Base-by-base conservation (phyloP, 495 filamentous ascomycete genomes). In the Echria macrotheca region DNA sequence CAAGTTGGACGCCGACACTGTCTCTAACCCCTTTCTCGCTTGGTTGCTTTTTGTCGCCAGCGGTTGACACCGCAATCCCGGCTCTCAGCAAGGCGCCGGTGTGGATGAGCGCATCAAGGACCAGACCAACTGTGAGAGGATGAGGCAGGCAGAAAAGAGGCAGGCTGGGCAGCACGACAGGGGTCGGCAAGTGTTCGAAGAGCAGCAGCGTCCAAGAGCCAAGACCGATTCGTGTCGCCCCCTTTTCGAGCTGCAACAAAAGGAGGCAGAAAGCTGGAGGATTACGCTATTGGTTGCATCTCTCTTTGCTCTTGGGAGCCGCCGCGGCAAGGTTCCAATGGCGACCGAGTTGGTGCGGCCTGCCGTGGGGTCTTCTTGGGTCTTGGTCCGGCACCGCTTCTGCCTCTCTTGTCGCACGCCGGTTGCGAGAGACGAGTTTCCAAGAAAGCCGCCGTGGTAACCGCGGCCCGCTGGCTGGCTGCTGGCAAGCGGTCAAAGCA, bases 401-500 rank as follows among this genome's bases (percentile, higher is more conserved):
- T n/a, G n/a, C n/a, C n/a, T n/a, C n/a, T n/a, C n/a, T n/a, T n/a
- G n/a, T n/a, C n/a, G n/a, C n/a, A n/a, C n/a, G n/a, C n/a, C n/a
- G n/a, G n/a, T n/a, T n/a, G n/a, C n/a, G n/a, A n/a, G n/a, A n/a
- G n/a, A n/a, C n/a, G n/a, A n/a, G n/a, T n/a, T n/a, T 14, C 35
- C 35, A 5, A 18, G 21, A 14, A 5, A 18, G 8, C 35, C 28
- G 28, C 28, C 28, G 6, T 31, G 35, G n/a, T 9, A 37, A 9
- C 35, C 35, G n/a, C 38, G 38, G 4, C 38, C 5, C 18, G 18
- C 38, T 41, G 8, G 42, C 25, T 32, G 25, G 25, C 38, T 25
- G 38, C 23, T n/a, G 22, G 12, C n/a, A n/a, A n/a, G 26, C 42
- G 42, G 42, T 44, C 42, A 44, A 44, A 44, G 42, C 42, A 44